Conservation (phyloP, 2,329 filamentous ascomycete species). For the Dissoconium aciculare region DNA sequence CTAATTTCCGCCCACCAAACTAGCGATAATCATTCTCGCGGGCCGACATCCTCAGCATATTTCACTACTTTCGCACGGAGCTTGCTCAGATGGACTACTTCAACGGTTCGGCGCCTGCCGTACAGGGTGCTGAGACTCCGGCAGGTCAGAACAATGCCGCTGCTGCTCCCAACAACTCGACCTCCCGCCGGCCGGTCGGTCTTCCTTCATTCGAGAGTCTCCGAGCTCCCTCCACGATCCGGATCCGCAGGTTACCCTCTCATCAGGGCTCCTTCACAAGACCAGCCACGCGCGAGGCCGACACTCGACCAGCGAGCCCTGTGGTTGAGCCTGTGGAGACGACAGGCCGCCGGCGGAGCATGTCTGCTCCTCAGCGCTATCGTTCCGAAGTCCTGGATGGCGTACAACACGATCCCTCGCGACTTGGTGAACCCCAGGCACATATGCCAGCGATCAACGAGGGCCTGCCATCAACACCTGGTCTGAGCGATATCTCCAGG, state of each 20-base stretch:
- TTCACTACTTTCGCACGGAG: no score
- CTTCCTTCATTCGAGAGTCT: conserved; percentile 18
- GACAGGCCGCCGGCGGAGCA: conserved; percentile 20
- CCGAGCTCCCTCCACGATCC: conserved; percentile 20
- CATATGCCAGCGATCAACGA: conserved; percentile 19
- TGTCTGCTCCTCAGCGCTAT: conserved; percentile 20
- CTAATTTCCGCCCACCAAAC: no score
- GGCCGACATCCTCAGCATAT: no score
- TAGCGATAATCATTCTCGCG: no score
- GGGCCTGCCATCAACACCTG: conserved; percentile 11
- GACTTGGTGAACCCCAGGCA: conserved; percentile 1
- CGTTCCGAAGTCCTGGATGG: conserved; percentile 3
- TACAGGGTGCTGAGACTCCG: conserved; percentile 8
- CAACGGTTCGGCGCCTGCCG: conserved; percentile 7
- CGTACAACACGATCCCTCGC: background rate
- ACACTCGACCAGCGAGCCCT: no score
- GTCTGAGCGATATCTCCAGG: conserved; percentile 1
- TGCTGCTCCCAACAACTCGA: no score
- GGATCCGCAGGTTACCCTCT: conserved; percentile 20
- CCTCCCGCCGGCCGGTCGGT: conserved; percentile 9
- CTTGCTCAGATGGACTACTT: conserved; percentile 22
- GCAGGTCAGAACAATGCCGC: conserved; percentile 9
- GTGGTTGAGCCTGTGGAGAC: no score
- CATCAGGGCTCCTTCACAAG: no score
- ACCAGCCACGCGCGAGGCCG: no score